Evolutionary conservation across 306 rosid species (phyloP).

Genomic region (Lupinus albus): DNA sequence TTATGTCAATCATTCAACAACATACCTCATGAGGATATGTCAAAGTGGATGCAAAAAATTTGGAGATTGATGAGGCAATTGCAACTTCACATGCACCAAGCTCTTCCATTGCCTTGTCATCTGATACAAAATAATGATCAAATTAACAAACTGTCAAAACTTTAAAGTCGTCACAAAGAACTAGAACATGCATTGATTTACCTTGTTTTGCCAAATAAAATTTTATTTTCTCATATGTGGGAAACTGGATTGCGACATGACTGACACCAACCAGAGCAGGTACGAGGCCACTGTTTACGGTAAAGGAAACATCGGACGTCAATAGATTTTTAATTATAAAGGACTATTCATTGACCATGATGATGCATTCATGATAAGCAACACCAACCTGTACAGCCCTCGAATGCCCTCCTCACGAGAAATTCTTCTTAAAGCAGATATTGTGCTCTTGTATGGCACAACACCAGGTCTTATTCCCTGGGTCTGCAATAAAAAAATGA

Average conservation of each 20-base stretch:
- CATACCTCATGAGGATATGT: conserved; percentile 76
- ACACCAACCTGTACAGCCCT: conserved; percentile 71
- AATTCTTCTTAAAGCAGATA: conserved; percentile 85
- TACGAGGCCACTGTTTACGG: conserved; percentile 58
- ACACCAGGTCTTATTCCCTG: conserved; percentile 79
- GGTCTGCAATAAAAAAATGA: conserved; percentile 56
- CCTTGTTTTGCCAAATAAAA: conserved; percentile 58
- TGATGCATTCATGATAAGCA: neutral
- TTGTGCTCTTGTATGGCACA: conserved; percentile 68
- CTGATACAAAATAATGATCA: conserved; percentile 35
- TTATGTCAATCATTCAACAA: conserved; percentile 3
- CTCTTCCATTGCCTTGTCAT: conserved; percentile 57
- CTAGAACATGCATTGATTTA: conserved; percentile 30
- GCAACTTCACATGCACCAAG: conserved; percentile 64
- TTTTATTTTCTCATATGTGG: conserved; percentile 67
- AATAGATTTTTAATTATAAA: neutral
- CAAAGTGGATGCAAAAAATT: conserved; percentile 68
- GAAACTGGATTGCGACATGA: conserved; percentile 75
- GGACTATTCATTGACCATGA: neutral
- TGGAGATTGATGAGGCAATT: conserved; percentile 66
- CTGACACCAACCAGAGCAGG: conserved; percentile 73
- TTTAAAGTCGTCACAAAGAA: neutral
- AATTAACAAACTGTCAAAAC: conserved; percentile 2
- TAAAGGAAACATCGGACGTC: conserved; percentile 15
- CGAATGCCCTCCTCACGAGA: conserved; percentile 87